Percentiles rank a stretch among this genome's conserved stretches.
Evolutionary conservation across 2,329 filamentous ascomycete species (phyloP).

Genomic region (Sporothrix phasma): DNA sequence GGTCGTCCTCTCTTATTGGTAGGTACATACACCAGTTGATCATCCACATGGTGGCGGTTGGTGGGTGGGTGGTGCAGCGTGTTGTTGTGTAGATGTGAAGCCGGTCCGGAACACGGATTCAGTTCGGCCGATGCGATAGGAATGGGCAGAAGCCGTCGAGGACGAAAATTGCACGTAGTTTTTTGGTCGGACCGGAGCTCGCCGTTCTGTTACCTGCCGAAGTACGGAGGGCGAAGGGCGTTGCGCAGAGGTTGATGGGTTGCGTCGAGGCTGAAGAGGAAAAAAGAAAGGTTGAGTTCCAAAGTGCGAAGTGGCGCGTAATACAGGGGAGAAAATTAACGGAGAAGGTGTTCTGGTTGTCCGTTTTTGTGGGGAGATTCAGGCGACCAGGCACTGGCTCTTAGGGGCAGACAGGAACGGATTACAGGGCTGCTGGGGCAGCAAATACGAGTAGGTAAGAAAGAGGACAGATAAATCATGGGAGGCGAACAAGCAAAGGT

Average conservation of each 20-base stretch:
- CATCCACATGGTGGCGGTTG: conserved; percentile 65
- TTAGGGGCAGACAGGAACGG: background rate
- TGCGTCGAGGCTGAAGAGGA: background rate
- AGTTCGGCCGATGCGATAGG: background rate
- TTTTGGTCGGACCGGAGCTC: background rate
- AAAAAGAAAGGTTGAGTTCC: conserved; percentile 2
- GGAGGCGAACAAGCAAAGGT: background rate
- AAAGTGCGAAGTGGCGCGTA: background rate
- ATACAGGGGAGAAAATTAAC: background rate
- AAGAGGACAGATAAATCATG: background rate
- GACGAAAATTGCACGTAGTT: background rate
- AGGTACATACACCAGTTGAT: conserved; percentile 78
- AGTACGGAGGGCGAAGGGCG: background rate
- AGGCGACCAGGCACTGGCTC: background rate
- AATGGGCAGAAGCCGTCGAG: background rate
- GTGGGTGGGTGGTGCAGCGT: background rate
- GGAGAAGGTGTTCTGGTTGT: background rate
- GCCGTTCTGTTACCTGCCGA: background rate
- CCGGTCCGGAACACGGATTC: background rate
- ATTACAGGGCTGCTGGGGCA: background rate
- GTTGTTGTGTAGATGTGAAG: background rate
- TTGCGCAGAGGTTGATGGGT: background rate
- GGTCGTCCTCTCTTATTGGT: background rate
- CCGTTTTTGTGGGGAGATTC: too few relatives aligned
- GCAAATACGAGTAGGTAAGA: background rate